phyloP scores from a whole-genome alignment of 106 monocot species.

The Dioscorea dumetorum region DNA sequence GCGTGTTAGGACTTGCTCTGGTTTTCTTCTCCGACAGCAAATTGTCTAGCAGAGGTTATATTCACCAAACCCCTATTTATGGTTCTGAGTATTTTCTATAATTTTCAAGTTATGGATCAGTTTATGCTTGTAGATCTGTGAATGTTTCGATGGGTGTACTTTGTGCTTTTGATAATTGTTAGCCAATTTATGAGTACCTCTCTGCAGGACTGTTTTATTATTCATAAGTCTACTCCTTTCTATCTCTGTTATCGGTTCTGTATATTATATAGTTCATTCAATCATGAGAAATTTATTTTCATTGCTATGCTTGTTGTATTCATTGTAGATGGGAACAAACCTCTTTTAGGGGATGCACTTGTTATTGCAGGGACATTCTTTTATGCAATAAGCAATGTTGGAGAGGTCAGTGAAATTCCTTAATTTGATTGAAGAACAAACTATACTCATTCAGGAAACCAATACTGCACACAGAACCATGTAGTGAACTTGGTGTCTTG shows the following conservation, averaged over 20 bases:
- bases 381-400: constrained; percentile 54
- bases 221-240: too few relatives aligned
- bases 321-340: constrained; percentile 28
- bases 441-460: too few relatives aligned
- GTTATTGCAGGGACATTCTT: constrained; percentile 40
- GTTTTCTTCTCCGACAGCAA: constrained; percentile 47
- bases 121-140: neutral
- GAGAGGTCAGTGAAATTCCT: constrained; percentile 26
- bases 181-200: too few relatives aligned
- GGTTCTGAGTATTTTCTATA: neutral
- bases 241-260: too few relatives aligned
- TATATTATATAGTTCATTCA: neutral
- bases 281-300: neutral
- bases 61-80: too few relatives aligned
- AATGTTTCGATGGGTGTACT: too few relatives aligned
- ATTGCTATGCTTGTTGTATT: neutral
- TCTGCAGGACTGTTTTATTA: too few relatives aligned
- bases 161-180: too few relatives aligned
- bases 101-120: neutral
- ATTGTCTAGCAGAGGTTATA: constrained; percentile 22
- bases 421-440: neutral
- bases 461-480: too few relatives aligned
- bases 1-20: constrained; percentile 42
- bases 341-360: constrained; percentile 39
- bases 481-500: too few relatives aligned